Evolutionary conservation across 495 filamentous ascomycete species (phyloP), one percentile per base, ranked within the genome.

Genomic region (Xylaria sp.): DNA sequence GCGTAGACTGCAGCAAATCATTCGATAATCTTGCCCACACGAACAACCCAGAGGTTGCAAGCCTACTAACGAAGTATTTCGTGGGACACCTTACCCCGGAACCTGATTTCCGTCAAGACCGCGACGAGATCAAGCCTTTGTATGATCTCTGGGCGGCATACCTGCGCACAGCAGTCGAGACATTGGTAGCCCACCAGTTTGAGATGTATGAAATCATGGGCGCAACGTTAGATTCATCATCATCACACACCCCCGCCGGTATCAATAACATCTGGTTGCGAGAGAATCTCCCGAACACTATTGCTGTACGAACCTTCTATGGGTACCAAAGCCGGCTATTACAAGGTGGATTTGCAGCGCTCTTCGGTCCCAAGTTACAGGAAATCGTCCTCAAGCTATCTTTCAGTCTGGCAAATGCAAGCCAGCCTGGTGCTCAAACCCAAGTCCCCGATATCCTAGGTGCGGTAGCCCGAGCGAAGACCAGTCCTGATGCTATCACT

Each of bases 11-110:
- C 68, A 81, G 81, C 67, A 82, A 82, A 75, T 83, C 83, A 11
- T 87, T 87, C 62, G 83, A 87, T 72, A 83, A 83, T 63, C 78
- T 87, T 8, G 85, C 83, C 0, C 85, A 87, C 75, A 85, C 83
- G 26, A 85, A 83, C 62, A 86, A 87, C 61, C 83, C 84, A 5
- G 84, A 87, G 72, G 84, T 86, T 2, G 77, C 72, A 68, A 84
- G 81, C 68, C 76, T 86, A 15, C 73, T 87, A 9, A 83, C 82
- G 6, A 87, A 85, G 66, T 87, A 87, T 72, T 85, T 84, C 64
- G 82, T 86, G n/a, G 85, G 83, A 15, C 80, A 84, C 67, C 74
- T 87, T 31, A 82, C 82, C 3, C 76, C 83, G 4, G 85, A 85
- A 65, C 84, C 84, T 12, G 82, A 86, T 40, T 82, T 85, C 64